Evolutionary conservation across 371 early-diverging fungal species (phyloP).

Genomic region (Rhizomucor miehei): DNA sequence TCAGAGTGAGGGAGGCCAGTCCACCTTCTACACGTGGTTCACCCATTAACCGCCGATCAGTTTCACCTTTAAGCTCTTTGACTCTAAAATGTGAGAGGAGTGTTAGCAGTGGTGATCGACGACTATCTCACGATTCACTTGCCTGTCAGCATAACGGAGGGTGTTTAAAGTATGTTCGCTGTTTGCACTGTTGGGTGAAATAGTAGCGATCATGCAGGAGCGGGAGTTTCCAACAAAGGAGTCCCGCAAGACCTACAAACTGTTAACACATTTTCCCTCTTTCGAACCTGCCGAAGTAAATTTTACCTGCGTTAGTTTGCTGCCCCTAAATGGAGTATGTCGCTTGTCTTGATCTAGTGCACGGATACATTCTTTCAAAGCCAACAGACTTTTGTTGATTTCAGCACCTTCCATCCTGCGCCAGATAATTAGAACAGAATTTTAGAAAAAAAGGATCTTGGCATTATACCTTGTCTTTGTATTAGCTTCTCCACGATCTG

Average conservation of each 20-base stretch:
- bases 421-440: neutral
- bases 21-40: conserved; percentile 1
- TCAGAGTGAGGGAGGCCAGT: too few relatives aligned
- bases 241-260: conserved; percentile 83
- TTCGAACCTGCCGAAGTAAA: neutral
- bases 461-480: conserved; percentile 70
- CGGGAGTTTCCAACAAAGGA: conserved; percentile 96
- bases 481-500: conserved; percentile 93
- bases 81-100: conserved; percentile 16
- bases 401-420: conserved; percentile 96
- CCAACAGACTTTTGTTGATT: conserved; percentile 97
- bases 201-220: conserved; percentile 97
- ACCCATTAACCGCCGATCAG: conserved; percentile 26
- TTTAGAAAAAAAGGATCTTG: too few relatives aligned
- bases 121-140: conserved; percentile 40
- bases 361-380: conserved; percentile 97
- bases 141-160: conserved; percentile 94
- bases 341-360: conserved; percentile 92
- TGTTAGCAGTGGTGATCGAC: neutral
- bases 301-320: conserved; percentile 91
- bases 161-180: conserved; percentile 98
- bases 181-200: conserved; percentile 89
- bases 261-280: neutral
- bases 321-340: conserved; percentile 97
- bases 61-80: conserved; percentile 44